These are phyloP conservation scores for Pythium coloratum DNA, from an alignment of 352 stramenopile genomes.

Conservation along the genomic window DNA sequence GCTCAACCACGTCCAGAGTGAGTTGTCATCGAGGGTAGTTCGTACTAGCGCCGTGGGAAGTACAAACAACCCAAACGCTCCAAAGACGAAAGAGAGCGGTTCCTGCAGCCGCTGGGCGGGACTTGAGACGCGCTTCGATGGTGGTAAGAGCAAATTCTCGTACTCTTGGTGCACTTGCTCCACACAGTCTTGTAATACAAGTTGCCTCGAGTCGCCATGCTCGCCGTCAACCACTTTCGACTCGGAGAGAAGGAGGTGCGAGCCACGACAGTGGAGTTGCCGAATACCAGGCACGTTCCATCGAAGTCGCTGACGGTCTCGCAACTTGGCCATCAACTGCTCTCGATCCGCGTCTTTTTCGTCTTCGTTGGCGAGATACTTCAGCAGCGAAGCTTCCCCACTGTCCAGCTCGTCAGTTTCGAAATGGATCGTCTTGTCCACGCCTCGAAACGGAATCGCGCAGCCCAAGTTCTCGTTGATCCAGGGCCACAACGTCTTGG, in stretches of 20 bases:
- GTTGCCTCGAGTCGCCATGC: slow-evolving; percentile 18
- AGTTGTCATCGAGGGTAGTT: slow-evolving; percentile 1
- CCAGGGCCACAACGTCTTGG: slow-evolving; percentile 12
- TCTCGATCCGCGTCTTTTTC: not conserved
- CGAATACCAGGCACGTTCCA: slow-evolving; percentile 61
- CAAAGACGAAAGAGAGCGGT: slow-evolving; percentile 40
- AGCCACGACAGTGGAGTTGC: slow-evolving; percentile 43
- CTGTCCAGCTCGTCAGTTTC: slow-evolving; percentile 29
- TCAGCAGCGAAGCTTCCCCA: not conserved
- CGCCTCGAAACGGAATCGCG: slow-evolving; percentile 19
- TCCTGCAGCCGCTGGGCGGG: slow-evolving; percentile 17
- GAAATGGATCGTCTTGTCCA: slow-evolving; percentile 32
- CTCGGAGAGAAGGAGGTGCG: slow-evolving; percentile 50
- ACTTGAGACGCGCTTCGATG: slow-evolving; percentile 35
- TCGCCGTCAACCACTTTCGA: not conserved
- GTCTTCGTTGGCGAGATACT: not conserved
- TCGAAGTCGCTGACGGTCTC: slow-evolving; percentile 46
- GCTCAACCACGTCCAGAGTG: slow-evolving; percentile 34
- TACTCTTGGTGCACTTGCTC: slow-evolving; percentile 42
- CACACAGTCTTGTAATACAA: slow-evolving; percentile 8
- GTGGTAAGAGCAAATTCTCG: slow-evolving; percentile 49
- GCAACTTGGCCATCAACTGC: slow-evolving; percentile 37
- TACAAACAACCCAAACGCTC: slow-evolving; percentile 52
- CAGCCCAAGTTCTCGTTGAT: slow-evolving; percentile 25
- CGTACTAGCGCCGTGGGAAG: slow-evolving; percentile 29